A percentile compares a stretch with the other conserved stretches of the same genome.
Conservation (phyloP, 495 filamentous ascomycete genomes). For the Neurospora sp. region DNA sequence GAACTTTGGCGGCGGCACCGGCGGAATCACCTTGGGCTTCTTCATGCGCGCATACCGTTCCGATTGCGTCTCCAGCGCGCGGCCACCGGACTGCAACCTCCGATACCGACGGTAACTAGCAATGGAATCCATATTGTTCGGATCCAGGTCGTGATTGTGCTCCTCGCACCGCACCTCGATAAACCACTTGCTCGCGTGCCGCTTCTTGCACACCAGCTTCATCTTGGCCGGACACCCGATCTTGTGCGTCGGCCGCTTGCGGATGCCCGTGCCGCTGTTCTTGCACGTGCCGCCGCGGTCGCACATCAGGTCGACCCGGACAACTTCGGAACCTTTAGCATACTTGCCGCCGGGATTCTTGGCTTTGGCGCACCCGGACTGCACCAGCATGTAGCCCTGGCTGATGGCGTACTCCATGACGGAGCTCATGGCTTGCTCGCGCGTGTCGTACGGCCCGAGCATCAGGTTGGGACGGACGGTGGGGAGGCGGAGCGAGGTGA, state of each 20-base stretch:
- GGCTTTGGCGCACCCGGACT: constrained; percentile 8
- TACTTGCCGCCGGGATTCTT: constrained; percentile 9
- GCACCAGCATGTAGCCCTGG: constrained; percentile 20
- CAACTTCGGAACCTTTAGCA: neutral
- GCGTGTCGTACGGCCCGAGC: constrained; percentile 18
- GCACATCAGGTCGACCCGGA: constrained; percentile 20
- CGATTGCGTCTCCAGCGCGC: constrained; percentile 8
- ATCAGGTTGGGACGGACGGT: constrained; percentile 12
- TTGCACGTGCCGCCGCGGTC: constrained; percentile 17
- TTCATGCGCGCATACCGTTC: constrained; percentile 11
- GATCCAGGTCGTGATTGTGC: constrained; percentile 22
- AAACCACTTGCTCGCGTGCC: constrained; percentile 20
- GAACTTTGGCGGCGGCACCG: constrained; percentile 13
- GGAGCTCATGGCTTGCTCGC: constrained; percentile 6
- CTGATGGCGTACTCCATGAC: constrained; percentile 18
- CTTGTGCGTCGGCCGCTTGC: constrained; percentile 15
- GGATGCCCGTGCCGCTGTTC: constrained; percentile 16
- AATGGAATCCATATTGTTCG: constrained; percentile 14
- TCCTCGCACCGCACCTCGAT: constrained; percentile 17
- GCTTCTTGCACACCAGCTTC: constrained; percentile 17
- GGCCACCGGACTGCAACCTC: constrained; percentile 9
- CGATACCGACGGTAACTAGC: constrained; percentile 19
- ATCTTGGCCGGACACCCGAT: constrained; percentile 16
- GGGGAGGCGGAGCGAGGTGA: constrained; percentile 13
- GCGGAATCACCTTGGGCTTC: constrained; percentile 1